A percentile compares a stretch with the other conserved stretches of the same genome.
These are phyloP conservation scores for Globisporangium orthogonon DNA, from an alignment of 352 stramenopile genomes.

Conservation along the genomic window DNA sequence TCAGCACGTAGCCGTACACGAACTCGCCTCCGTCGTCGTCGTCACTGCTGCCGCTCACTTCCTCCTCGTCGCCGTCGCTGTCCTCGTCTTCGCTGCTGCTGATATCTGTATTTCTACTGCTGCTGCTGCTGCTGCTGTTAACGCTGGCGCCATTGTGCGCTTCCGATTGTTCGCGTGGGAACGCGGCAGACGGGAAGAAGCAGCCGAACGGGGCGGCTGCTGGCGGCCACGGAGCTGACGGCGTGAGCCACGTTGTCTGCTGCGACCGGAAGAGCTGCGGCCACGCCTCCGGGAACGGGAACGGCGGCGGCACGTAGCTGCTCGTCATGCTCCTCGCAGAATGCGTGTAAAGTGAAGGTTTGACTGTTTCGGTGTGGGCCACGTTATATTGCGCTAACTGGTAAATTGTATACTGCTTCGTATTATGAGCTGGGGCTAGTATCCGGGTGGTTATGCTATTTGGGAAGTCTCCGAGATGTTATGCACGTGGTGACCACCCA, in stretches of 20 bases:
- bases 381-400: background rate
- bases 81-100: background rate
- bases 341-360: background rate
- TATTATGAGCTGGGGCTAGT: background rate
- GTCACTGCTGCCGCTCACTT: conserved; percentile 15
- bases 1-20: conserved; percentile 69
- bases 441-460: background rate
- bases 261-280: conserved; percentile 32
- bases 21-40: conserved; percentile 31
- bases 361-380: background rate
- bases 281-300: conserved; percentile 73
- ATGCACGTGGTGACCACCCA: background rate
- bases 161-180: background rate
- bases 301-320: conserved; percentile 65
- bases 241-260: conserved; percentile 37
- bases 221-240: background rate
- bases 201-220: background rate
- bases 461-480: conserved; percentile 6
- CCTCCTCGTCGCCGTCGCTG: conserved; percentile 1
- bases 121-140: background rate
- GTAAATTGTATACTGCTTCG: background rate
- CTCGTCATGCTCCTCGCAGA: conserved; percentile 15
- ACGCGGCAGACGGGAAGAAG: background rate
- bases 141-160: background rate
- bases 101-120: background rate